Percentiles rank a stretch among this genome's conserved stretches.
Evolutionary conservation across 441 rosid genomes (phyloP).

Genomic region (Raphanus hybrid): DNA sequence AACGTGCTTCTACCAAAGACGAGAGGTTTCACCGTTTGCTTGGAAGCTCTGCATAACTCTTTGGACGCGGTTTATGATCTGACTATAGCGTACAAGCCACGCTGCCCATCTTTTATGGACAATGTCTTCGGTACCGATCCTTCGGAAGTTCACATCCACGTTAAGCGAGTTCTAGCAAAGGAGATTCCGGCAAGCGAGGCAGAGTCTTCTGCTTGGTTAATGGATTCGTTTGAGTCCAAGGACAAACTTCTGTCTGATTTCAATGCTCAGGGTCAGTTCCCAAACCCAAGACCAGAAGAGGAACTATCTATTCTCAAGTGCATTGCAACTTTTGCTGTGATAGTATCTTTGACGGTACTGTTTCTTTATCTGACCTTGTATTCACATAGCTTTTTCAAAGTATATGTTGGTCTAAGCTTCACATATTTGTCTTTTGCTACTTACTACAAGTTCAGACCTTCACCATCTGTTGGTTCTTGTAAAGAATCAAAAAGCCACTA

Average conservation of each 20-base stretch:
- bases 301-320: conserved; percentile 70
- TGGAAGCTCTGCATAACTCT: conserved; percentile 68
- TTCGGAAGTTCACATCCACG: conserved; percentile 89
- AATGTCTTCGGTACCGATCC: conserved; percentile 90
- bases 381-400: conserved; percentile 63
- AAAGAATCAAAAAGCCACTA: conserved; percentile 44
- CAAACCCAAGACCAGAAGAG: conserved; percentile 56
- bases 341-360: conserved; percentile 60
- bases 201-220: conserved; percentile 72
- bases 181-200: conserved; percentile 64
- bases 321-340: conserved; percentile 55
- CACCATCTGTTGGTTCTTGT: conserved; percentile 45
- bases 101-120: conserved; percentile 83
- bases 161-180: conserved; percentile 55
- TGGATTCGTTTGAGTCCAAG: conserved; percentile 66
- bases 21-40: conserved; percentile 77
- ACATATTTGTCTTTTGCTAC: conserved; percentile 65
- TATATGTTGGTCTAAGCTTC: conserved; percentile 72
- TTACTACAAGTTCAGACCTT: conserved; percentile 57
- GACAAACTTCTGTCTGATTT: conserved; percentile 77
- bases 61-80: conserved; percentile 94
- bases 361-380: conserved; percentile 73
- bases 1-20: conserved; percentile 91
- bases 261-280: conserved; percentile 70
- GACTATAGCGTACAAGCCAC: conserved; percentile 85